Conservation (phyloP, 2,329 filamentous ascomycete genomes). For the Epichloe sibirici region DNA sequence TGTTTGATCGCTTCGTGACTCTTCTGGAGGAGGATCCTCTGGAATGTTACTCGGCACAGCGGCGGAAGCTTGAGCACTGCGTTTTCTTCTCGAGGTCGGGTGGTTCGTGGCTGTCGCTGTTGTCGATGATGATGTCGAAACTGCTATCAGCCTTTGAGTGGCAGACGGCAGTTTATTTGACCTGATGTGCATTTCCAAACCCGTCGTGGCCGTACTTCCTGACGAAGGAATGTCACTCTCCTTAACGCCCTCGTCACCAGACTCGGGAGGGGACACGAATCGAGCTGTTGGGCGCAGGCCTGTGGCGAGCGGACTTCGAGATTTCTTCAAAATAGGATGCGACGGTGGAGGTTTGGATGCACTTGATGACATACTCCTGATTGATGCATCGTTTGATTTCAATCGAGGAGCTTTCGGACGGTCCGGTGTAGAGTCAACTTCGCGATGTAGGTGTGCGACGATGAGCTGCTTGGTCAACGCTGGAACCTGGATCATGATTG, state of each 20-base stretch:
- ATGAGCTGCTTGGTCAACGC: slow-evolving; percentile 19
- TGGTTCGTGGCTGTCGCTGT: slow-evolving; percentile 24
- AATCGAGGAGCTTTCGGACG: slow-evolving; percentile 6
- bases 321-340: slow-evolving; percentile 50
- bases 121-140: slow-evolving; percentile 22
- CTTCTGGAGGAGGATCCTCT: background rate
- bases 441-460: slow-evolving; percentile 12
- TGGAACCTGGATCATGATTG: slow-evolving; percentile 11
- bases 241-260: slow-evolving; percentile 29
- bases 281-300: slow-evolving; percentile 47
- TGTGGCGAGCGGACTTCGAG: slow-evolving; percentile 38
- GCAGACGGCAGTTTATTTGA: slow-evolving; percentile 12
- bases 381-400: slow-evolving; percentile 12
- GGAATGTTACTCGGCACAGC: slow-evolving; percentile 7
- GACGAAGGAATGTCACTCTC: slow-evolving; percentile 26
- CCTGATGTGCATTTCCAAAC: slow-evolving; percentile 17
- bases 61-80: slow-evolving; percentile 34
- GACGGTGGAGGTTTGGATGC: slow-evolving; percentile 32
- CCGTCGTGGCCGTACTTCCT: slow-evolving; percentile 24
- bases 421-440: slow-evolving; percentile 6
- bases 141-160: slow-evolving; percentile 31
- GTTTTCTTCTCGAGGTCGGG: slow-evolving; percentile 31
- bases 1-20: slow-evolving; percentile 9
- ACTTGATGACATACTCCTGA: slow-evolving; percentile 25
- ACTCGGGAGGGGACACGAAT: slow-evolving; percentile 43